Base-by-base conservation (phyloP, 1,139 yeast species). In the Kodamaea derodonti region DNA sequence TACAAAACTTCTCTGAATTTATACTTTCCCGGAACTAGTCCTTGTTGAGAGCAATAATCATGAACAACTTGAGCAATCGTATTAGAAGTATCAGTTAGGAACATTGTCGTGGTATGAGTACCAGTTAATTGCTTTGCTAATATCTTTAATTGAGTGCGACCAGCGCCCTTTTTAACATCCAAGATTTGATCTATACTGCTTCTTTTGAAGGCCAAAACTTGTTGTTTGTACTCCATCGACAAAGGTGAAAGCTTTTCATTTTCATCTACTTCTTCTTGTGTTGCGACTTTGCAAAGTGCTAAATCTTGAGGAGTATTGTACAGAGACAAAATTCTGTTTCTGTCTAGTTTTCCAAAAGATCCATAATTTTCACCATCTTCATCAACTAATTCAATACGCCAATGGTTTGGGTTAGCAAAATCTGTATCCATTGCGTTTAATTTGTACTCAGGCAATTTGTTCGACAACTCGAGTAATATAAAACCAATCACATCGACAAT, bases 301-400 rank as follows among this genome's bases (percentile, higher is more conserved):
- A 84, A 67, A 38, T 80, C 88, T 41, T 70, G 76, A n/a, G 83
- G 82, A 37, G 56, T 58, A 31, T 82, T 81, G 48, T 82, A 78
- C 0, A 84, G 72, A 3, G 73, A 59, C 24, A 82, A 60, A 4
- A 59, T 44, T 36, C 83, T 65, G 0, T 71, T 63, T 43, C 90
- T 61, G 32, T 77, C 83, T 35, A 84, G 60, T 3, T 80, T 68
- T 3, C 92, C 92, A 62, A 84, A 83, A 17, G 82, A 75, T 20
- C 82, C 85, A 46, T 80, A 82, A n/a, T 79, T 75, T 37, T 83
- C 88, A 6, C 92, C 92, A 51, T 82, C 90, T 40, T 83, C 92
- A 51, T 84, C 94, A 1, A 80, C 84, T 29, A 83, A 59, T 39
- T 79, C 83, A n/a, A 83, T 48, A 35, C 80, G 65, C 81, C 87